Evolutionary conservation across 176 grass and related monocot species (phyloP), one percentile per base, ranked within the genome.

Genomic region (Ensete glaucum): DNA sequence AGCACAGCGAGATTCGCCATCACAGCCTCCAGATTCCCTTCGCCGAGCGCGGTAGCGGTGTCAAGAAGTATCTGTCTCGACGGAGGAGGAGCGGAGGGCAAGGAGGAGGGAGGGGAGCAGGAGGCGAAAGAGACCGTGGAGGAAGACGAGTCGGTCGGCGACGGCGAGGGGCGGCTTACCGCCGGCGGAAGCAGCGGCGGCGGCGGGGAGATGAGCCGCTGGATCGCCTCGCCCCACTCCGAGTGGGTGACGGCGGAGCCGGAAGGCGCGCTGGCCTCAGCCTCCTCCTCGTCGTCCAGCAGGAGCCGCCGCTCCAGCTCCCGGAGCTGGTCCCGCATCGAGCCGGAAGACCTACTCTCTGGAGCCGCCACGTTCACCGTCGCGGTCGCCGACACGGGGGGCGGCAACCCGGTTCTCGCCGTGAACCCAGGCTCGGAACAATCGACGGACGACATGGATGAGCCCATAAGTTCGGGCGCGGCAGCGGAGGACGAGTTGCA

Each of bases 261-360:
- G 1, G 75, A 77, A 43, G 34, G 34, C 60, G 75, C 75, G 60
- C 49, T 67, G 75, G 62, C 49, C 60, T 77, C 75, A 11, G 52
- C 70, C n/a, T 22, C 69, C 17, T 75, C 73, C 1, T 65, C 60
- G 1, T 77, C 75, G 62, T 77, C 75, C 21, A 24, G 26, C 12
- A 77, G 34, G 1, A 77, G 75, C 13, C 62, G 62, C 21, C 62
- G 60, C 75, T 77, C 75, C 21, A 77, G n/a, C 60, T 77, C 75
- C 48, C 25, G 60, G 49, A 77, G 75, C 50, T 53, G 75, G 62
- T 77, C 51, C 62, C 50, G 11, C 62, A 67, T 54, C 60, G 75
- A 63, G 1, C 62, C 8, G 17, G 17, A 21, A 17, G 58, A 62
- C 58, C 58, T 62, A 8, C n/a, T 62, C 58, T 22, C 58, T 19